Base-by-base conservation (phyloP, 306 rosid species). In the Luffa aegyptiaca region DNA sequence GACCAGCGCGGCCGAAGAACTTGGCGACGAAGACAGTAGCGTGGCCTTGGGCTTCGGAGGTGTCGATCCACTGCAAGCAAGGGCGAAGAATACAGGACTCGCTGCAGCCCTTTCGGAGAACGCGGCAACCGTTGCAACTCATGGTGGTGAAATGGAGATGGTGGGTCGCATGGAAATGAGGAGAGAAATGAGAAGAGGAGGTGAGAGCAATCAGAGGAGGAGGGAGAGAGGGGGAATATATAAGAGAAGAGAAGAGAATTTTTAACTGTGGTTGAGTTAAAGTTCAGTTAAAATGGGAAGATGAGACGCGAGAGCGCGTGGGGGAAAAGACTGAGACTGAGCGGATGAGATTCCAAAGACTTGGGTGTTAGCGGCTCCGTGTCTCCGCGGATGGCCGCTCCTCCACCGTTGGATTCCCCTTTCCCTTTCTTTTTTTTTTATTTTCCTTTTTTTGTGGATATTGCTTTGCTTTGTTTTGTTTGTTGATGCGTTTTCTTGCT, bases 61-160 rank as follows among this genome's bases (percentile, higher is more conserved):
- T 88, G 0, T 92, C 97, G 74, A 95, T 95, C 97, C 97, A 92
- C 81, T 92, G 98, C 44, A 95, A 81, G 70, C 97, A 95, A 36
- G 98, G 97, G 20, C 98, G 87, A 70, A 95, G 80, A 79, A 95
- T 88, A 82, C 98, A 95, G 21, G 93, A 84, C 48, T 92, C 97
- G 68, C 97, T 95, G 92, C 98, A 95, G 63, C 98, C 98, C 88
- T 95, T 95, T 69, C 98, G 88, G 59, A 95, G 98, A 79, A 95
- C 98, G 5, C 97, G 87, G 87, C 98, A 95, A 0, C 98, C 98
- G 91, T 95, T 92, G 92, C 98, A 95, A 75, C 98, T 95, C 98
- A 95, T 94, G 26, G 8, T 46, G 5, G 53, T 1, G 33, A n/a
- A 68, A 39, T 41, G 49, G 14, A 4, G 14, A 44, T 4, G 31